phyloP scores from a whole-genome alignment of 1,284 basidiomycete species.

The Porogramme epimiltina region DNA sequence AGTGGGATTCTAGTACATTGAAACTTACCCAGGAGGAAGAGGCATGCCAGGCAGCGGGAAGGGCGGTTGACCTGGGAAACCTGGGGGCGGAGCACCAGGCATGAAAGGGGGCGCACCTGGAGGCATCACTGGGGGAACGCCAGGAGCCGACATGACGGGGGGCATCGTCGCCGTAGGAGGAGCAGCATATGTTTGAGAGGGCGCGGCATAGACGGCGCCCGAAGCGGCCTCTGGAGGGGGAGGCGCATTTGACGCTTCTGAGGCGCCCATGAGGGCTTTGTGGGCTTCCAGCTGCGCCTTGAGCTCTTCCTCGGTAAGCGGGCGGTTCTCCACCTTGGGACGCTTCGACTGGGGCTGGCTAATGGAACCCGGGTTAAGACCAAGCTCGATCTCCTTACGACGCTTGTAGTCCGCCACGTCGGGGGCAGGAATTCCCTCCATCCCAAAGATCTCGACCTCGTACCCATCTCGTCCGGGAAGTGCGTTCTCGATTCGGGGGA shows the following conservation, averaged over 20 bases:
- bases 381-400: constrained; percentile 90
- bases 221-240: constrained; percentile 39
- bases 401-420: constrained; percentile 96
- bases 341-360: constrained; percentile 79
- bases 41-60: constrained; percentile 37
- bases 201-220: constrained; percentile 67
- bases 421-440: constrained; percentile 96
- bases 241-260: constrained; percentile 38
- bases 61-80: constrained; percentile 39
- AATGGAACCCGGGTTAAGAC: constrained; percentile 80
- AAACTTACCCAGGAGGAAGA: constrained; percentile 49
- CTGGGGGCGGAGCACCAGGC: constrained; percentile 43
- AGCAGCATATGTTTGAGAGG: constrained; percentile 63
- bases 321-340: constrained; percentile 82
- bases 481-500: constrained; percentile 92
- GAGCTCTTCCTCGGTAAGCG: constrained; percentile 83
- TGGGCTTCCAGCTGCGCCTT: constrained; percentile 87
- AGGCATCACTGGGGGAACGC: constrained; percentile 38
- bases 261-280: constrained; percentile 87
- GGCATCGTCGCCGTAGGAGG: constrained; percentile 44
- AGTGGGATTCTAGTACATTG: not conserved
- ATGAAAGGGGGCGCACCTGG: constrained; percentile 39
- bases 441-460: constrained; percentile 99
- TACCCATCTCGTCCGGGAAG: constrained; percentile 96
- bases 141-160: constrained; percentile 35